Evolutionary conservation across 2,329 filamentous ascomycete genomes (phyloP).

Genomic region (Apiospora sp.): DNA sequence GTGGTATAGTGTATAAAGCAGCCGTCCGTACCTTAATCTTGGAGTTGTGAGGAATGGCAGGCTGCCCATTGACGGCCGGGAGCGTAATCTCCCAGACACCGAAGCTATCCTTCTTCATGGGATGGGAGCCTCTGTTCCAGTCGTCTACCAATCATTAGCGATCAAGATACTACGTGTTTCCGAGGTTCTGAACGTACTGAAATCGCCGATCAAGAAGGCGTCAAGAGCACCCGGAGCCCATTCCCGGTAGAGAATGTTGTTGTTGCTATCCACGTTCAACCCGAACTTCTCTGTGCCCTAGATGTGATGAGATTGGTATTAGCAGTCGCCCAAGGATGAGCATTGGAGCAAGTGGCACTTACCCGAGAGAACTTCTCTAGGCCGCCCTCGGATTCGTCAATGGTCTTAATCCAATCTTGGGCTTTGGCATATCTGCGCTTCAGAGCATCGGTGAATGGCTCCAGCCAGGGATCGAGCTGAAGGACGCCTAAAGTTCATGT

Average conservation of each 20-base stretch:
- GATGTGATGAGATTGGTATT: slow-evolving; percentile 23
- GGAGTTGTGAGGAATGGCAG: slow-evolving; percentile 88
- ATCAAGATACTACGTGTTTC: not conserved
- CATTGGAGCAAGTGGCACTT: slow-evolving; percentile 39
- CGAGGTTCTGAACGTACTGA: slow-evolving; percentile 67
- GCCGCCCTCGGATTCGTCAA: slow-evolving; percentile 86
- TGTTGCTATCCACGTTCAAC: slow-evolving; percentile 80
- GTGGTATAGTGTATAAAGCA: not conserved
- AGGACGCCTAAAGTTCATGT: slow-evolving; percentile 71
- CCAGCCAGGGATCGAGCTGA: slow-evolving; percentile 87
- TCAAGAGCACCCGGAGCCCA: slow-evolving; percentile 92
- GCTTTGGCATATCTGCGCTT: slow-evolving; percentile 80
- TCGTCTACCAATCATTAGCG: slow-evolving; percentile 63
- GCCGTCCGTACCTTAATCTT: slow-evolving; percentile 85
- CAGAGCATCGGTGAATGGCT: slow-evolving; percentile 81
- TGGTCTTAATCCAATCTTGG: slow-evolving; percentile 84
- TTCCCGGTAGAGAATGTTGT: slow-evolving; percentile 90
- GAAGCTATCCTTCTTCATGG: slow-evolving; percentile 86
- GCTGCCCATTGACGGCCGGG: slow-evolving; percentile 74
- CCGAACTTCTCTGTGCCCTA: slow-evolving; percentile 89
- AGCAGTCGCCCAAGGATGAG: slow-evolving; percentile 26
- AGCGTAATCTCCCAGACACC: slow-evolving; percentile 88
- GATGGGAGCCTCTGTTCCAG: slow-evolving; percentile 84
- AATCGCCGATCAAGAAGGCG: slow-evolving; percentile 91
- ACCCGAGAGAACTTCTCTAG: slow-evolving; percentile 91